Conservation (phyloP, 2,329 filamentous ascomycete genomes). For the Epichloe scottii region DNA sequence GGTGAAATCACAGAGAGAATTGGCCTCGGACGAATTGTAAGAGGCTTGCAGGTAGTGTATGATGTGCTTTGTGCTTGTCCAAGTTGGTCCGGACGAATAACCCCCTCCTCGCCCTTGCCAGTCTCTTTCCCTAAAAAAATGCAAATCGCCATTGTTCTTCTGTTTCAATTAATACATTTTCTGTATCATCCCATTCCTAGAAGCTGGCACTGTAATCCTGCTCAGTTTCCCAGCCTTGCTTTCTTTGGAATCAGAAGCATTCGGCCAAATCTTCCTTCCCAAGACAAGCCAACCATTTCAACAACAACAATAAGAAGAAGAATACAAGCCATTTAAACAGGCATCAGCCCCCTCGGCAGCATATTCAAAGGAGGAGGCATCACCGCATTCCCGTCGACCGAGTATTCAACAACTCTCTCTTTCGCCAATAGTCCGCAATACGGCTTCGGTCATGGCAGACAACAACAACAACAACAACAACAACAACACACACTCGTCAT, state of each 20-base stretch:
- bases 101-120: neutral
- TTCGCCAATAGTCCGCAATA: neutral
- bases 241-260: neutral
- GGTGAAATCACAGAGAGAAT: neutral
- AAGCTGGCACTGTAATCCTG: neutral
- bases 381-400: too few relatives aligned
- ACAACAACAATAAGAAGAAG: neutral
- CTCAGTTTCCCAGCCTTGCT: neutral
- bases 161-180: neutral
- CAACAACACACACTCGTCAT: slow-evolving; percentile 26
- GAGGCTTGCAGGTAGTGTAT: neutral
- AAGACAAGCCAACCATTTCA: neutral
- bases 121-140: neutral
- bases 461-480: slow-evolving; percentile 26
- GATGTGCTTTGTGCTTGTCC: slow-evolving; percentile 1
- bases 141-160: neutral
- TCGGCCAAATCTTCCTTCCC: too few relatives aligned
- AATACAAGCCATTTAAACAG: neutral
- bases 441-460: slow-evolving; percentile 17
- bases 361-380: neutral
- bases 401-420: neutral
- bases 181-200: neutral
- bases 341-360: neutral
- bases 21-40: neutral
- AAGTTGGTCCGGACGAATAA: neutral